Percentiles rank a stretch among this genome's conserved stretches.
Evolutionary conservation across 1,284 basidiomycete genomes (phyloP).

Genomic region (Schizophyllum amplum): DNA sequence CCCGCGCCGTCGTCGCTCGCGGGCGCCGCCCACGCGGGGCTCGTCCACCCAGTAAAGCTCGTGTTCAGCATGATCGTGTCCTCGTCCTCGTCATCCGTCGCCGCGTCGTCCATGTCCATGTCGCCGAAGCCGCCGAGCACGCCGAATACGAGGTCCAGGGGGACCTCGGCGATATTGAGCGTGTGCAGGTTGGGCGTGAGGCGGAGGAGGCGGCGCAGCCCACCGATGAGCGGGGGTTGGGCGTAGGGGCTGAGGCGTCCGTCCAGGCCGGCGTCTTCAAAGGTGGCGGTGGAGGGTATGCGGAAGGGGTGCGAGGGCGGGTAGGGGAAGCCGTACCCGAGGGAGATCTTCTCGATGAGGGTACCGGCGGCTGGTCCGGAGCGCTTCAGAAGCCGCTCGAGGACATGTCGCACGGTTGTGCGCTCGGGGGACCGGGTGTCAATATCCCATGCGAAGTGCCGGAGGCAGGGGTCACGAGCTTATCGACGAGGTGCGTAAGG

Average conservation of each 20-base stretch:
- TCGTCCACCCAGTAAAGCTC: slow-evolving; percentile 48
- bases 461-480: slow-evolving; percentile 48
- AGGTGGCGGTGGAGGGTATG: slow-evolving; percentile 29
- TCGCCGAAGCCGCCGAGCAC: not conserved
- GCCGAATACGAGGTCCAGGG: not conserved
- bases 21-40: not conserved
- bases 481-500: slow-evolving; percentile 55
- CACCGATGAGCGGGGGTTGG: slow-evolving; percentile 16
- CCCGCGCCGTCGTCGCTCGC: slow-evolving; percentile 38
- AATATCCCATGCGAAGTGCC: slow-evolving; percentile 52
- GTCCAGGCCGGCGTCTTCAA: slow-evolving; percentile 32
- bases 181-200: not conserved
- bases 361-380: slow-evolving; percentile 48
- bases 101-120: slow-evolving; percentile 30
- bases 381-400: slow-evolving; percentile 16
- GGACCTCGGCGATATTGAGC: not conserved
- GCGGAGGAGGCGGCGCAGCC: slow-evolving; percentile 24
- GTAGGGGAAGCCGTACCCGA: slow-evolving; percentile 36
- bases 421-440: slow-evolving; percentile 55
- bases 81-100: slow-evolving; percentile 26
- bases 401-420: slow-evolving; percentile 44
- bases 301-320: slow-evolving; percentile 12
- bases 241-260: slow-evolving; percentile 20
- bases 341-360: slow-evolving; percentile 51
- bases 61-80: slow-evolving; percentile 24